Conservation (phyloP, 2,329 filamentous ascomycete genomes). For the Aschersonia sp. region DNA sequence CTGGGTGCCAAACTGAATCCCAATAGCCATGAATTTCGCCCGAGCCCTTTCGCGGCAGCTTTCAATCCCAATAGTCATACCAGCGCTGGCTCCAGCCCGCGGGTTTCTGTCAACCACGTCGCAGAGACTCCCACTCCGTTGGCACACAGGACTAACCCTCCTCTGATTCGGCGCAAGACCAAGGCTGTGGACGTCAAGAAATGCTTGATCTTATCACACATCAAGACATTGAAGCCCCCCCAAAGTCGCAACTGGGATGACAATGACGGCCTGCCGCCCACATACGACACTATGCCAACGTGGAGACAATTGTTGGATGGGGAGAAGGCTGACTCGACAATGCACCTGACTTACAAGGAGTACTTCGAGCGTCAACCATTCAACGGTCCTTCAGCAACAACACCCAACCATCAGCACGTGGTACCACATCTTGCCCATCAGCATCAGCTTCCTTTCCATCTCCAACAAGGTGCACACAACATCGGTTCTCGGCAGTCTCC, state of each 20-base stretch:
- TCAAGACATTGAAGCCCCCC: constrained; percentile 38
- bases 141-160: constrained; percentile 15
- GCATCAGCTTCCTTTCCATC: constrained; percentile 70
- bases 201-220: constrained; percentile 37
- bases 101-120: constrained; percentile 40
- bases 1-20: constrained; percentile 46
- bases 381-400: constrained; percentile 43
- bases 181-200: constrained; percentile 59
- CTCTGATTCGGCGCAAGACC: constrained; percentile 56
- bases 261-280: constrained; percentile 71
- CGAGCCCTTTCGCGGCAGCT: constrained; percentile 63
- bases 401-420: constrained; percentile 54
- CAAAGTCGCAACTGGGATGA: constrained; percentile 49
- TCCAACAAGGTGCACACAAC: constrained; percentile 59
- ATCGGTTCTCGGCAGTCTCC: constrained; percentile 56
- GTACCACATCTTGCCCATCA: constrained; percentile 66
- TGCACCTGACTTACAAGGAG: constrained; percentile 56
- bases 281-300: constrained; percentile 71
- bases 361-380: constrained; percentile 60
- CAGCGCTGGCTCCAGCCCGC: constrained; percentile 62
- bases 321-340: constrained; percentile 53
- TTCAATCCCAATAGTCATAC: constrained; percentile 60
- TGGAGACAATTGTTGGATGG: constrained; percentile 65
- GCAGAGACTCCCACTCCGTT: constrained; percentile 15
- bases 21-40: constrained; percentile 67